Percentiles rank a stretch among this genome's conserved stretches.
Evolutionary conservation across 805 yeast species (phyloP).

Genomic region (Kockiozyma suomiensis): DNA sequence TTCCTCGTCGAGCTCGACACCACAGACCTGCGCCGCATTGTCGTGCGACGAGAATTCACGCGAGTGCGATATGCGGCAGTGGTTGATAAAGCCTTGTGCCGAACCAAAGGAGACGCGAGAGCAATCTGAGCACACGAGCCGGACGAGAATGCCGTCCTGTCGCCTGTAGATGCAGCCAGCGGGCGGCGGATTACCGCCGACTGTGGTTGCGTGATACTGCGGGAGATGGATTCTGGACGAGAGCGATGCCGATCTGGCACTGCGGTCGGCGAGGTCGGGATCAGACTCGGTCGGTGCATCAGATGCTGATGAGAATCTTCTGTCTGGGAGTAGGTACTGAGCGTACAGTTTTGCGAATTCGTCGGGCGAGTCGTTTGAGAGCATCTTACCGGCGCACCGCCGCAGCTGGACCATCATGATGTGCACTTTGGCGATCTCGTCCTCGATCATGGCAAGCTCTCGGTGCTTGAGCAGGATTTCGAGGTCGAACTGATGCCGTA

Average conservation of each 20-base stretch:
- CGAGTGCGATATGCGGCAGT: slow-evolving; percentile 72
- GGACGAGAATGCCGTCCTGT: slow-evolving; percentile 67
- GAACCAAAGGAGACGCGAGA: slow-evolving; percentile 69
- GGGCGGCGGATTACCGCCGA: slow-evolving; percentile 26
- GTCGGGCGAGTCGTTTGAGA: slow-evolving; percentile 26
- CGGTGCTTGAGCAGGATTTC: slow-evolving; percentile 45
- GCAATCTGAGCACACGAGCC: slow-evolving; percentile 69
- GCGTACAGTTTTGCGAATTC: slow-evolving; percentile 37
- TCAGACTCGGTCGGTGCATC: neutral
- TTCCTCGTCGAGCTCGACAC: slow-evolving; percentile 60
- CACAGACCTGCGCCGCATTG: slow-evolving; percentile 70
- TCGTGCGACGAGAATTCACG: slow-evolving; percentile 71
- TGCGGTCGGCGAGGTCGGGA: neutral
- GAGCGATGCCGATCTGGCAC: slow-evolving; percentile 11
- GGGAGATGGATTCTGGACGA: slow-evolving; percentile 20
- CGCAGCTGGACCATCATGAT: slow-evolving; percentile 42
- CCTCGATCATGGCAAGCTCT: slow-evolving; percentile 42
- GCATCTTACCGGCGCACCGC: slow-evolving; percentile 29
- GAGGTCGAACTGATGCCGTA: slow-evolving; percentile 41
- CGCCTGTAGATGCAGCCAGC: slow-evolving; percentile 36
- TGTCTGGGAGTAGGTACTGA: slow-evolving; percentile 35
- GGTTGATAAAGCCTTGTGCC: slow-evolving; percentile 80
- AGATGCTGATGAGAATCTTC: slow-evolving; percentile 16
- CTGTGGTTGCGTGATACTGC: slow-evolving; percentile 22
- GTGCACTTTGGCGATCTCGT: slow-evolving; percentile 43